Evolutionary conservation across 169 alveolate genomes (phyloP).

Genomic region (Plasmodium berghei): DNA sequence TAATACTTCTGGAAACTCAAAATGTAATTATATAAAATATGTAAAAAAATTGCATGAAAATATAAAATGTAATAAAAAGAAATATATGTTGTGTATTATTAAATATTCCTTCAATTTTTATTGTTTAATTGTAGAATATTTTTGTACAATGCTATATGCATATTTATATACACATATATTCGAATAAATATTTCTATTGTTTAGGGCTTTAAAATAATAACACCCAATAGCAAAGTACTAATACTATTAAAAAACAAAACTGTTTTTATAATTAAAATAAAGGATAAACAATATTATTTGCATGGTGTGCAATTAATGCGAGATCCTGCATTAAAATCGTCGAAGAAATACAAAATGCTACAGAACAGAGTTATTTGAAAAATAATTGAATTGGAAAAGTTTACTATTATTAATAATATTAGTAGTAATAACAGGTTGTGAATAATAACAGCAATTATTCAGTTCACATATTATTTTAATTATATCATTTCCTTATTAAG

Average conservation of each 20-base stretch:
- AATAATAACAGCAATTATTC: too few species aligned
- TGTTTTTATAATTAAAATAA: conserved; percentile 51
- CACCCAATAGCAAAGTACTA: conserved; percentile 55
- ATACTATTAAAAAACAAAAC: conserved; percentile 66
- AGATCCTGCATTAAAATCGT: conserved; percentile 74
- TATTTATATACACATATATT: neutral
- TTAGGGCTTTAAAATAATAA: conserved; percentile 66
- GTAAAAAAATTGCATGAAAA: neutral
- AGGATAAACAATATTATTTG: conserved; percentile 48
- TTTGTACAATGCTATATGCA: neutral
- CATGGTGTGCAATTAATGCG: conserved; percentile 70
- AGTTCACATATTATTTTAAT: too few species aligned
- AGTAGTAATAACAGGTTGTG: neutral
- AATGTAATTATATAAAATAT: conserved; percentile 31
- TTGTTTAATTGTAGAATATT: neutral
- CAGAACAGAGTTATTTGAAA: conserved; percentile 52
- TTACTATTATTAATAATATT: neutral
- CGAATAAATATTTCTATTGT: conserved; percentile 5
- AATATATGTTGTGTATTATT: neutral
- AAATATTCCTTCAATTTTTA: too few species aligned
- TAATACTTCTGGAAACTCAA: conserved; percentile 67
- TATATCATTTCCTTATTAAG: too few species aligned
- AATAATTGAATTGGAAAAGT: neutral
- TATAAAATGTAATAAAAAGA: neutral
- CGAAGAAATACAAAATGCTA: conserved; percentile 49